Conservation (phyloP, 805 yeast genomes). For the Saturnispora silvae region DNA sequence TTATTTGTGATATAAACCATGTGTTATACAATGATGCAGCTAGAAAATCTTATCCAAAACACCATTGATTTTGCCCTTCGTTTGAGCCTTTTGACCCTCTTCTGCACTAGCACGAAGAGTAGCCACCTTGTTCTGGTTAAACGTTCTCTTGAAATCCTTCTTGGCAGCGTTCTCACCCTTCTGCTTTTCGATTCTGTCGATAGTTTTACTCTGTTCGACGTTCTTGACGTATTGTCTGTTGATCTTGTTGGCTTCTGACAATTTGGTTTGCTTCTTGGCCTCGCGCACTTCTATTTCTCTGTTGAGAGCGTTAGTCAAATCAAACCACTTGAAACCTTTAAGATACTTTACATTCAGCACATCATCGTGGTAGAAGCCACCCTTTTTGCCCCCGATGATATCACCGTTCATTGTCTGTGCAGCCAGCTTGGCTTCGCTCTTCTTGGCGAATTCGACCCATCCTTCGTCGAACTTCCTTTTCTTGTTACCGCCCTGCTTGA, state of each 20-base stretch:
- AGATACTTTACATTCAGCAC: conserved; percentile 83
- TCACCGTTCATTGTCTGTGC: conserved; percentile 82
- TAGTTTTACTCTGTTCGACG: conserved; percentile 78
- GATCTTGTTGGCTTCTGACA: conserved; percentile 78
- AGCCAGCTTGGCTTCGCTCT: conserved; percentile 80
- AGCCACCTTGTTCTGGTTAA: conserved; percentile 60
- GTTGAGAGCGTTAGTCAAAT: conserved; percentile 86
- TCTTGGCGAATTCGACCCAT: conserved; percentile 86
- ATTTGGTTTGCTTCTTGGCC: conserved; percentile 76
- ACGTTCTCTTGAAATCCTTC: conserved; percentile 41
- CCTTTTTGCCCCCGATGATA: conserved; percentile 84
- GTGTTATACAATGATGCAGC: too few relatives aligned
- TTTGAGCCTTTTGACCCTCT: conserved; percentile 29
- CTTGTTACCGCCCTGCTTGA: conserved; percentile 85
- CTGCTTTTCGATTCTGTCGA: conserved; percentile 52
- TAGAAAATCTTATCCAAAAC: conserved; percentile 47
- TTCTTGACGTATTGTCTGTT: conserved; percentile 76
- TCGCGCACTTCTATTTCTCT: conserved; percentile 83
- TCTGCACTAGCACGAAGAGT: conserved; percentile 59
- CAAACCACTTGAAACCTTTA: conserved; percentile 90
- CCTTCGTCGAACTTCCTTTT: conserved; percentile 86
- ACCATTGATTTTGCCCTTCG: conserved; percentile 25
- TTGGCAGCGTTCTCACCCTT: conserved; percentile 20
- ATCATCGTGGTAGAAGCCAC: conserved; percentile 87
- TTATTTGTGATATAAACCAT: too few relatives aligned